These are phyloP conservation scores for Senna siamea DNA, from an alignment of 306 rosid species.

Conservation along the genomic window DNA sequence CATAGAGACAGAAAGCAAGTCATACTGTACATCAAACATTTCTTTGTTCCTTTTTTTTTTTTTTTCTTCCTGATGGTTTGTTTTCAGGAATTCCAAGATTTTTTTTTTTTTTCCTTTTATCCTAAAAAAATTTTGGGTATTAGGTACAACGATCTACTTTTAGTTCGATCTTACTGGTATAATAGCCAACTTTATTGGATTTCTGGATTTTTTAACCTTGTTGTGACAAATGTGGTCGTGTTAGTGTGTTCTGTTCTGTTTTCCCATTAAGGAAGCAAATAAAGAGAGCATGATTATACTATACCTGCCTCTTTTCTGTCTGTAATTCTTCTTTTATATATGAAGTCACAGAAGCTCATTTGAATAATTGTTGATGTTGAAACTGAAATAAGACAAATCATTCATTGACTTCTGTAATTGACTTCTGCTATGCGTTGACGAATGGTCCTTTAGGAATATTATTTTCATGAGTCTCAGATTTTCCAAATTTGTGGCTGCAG, in stretches of 20 bases:
- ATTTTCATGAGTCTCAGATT: constrained; percentile 7
- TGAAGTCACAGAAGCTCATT: constrained; percentile 29
- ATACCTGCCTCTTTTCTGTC: constrained; percentile 1
- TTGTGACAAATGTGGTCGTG: constrained; percentile 21
- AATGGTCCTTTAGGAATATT: background rate
- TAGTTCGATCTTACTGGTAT: too few relatives aligned
- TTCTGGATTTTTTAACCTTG: background rate
- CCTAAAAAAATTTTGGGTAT: too few relatives aligned
- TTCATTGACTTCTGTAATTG: background rate
- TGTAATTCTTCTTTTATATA: background rate
- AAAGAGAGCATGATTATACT: background rate
- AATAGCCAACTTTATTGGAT: too few relatives aligned
- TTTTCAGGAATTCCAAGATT: too few relatives aligned
- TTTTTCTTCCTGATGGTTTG: too few relatives aligned
- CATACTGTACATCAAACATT: constrained; percentile 30
- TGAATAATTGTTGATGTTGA: constrained; percentile 35
- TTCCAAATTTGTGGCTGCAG: constrained; percentile 29
- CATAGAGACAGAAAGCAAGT: background rate
- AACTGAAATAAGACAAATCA: constrained; percentile 38
- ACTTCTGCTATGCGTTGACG: constrained; percentile 39
- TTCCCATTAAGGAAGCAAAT: constrained; percentile 32
- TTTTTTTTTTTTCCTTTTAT: too few relatives aligned
- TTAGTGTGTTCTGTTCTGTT: background rate
- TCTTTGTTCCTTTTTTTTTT: background rate
- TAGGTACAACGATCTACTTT: too few relatives aligned